Base-by-base conservation (phyloP, 345 rosid species). In the Hypericum perforatum region DNA sequence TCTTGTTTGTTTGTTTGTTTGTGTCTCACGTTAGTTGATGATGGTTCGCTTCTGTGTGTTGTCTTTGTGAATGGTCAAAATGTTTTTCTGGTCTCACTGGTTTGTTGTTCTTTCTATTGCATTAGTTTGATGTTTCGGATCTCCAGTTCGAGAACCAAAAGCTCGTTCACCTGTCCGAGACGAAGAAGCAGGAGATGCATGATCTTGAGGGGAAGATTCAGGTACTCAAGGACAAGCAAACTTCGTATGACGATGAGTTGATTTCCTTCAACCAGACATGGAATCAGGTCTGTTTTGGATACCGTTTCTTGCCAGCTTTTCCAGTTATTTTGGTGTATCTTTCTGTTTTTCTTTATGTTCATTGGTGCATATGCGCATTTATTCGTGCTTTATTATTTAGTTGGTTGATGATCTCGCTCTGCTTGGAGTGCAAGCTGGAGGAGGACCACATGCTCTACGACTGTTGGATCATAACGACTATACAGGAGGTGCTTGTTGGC, bases 71-170 rank as follows among this genome's bases (percentile, higher is more conserved):
- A 7, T 46, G 16, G 1, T 8, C 22, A 14, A 32, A 32, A 12
- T 46, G 6, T 11, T 12, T 32, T 13, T 6, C 14, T 46, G 7
- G 15, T 12, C n/a, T 16, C 29, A 14, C 9, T 6, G 15, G 50
- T 13, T 46, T n/a, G 42, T 10, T 36, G 7, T 16, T 39, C 13
- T 22, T 15, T 39, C 8, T 39, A 53, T 32, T 40, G 47, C 11
- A 61, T 47, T 70, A 91, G 98, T 83, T 76, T 61, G 96, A 85
- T 48, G 83, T 90, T 5, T 72, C 83, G 0, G 82, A 71, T 78
- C 85, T 91, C 46, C 98, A 82, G 56, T 62, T 68, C 43, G 87
- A 87, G 74, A 91, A 91, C 74, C 95, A 91, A 70, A 79, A 74
- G 62, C 83, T 87, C 2, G 88, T 85, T 12, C 95, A 83, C 70